Base-by-base conservation (phyloP, 2,329 filamentous ascomycete genomes). In the Zymoseptoria ardabiliae region DNA sequence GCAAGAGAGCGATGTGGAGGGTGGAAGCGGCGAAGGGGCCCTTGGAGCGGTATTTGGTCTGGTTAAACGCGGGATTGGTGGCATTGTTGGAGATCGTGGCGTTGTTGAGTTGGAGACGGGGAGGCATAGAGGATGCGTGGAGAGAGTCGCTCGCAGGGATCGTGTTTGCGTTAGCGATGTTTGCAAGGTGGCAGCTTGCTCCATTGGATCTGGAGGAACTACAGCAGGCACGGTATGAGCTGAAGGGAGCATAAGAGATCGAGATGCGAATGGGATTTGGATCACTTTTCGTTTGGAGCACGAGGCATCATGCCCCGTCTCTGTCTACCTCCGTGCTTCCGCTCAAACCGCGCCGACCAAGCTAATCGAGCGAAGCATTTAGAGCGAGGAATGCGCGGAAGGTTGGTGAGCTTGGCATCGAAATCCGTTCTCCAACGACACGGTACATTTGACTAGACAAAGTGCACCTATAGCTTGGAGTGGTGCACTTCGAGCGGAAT, bases 141-240 rank as follows among this genome's bases (percentile, higher is more conserved):
- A 70, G 65, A 69, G 59, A 77, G 68, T 74, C 67, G 76, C 63
- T 79, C 50, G 76, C 77, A 2, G 73, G 68, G 0, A 71, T 85
- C 1, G 81, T 91, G 1, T 85, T 89, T 67, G 78, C 65, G 0
- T 77, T 88, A 20, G 79, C 85, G 5, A 66, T 90, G 58, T 72
- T 82, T 53, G 83, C 84, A 28, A 85, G 90, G 73, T 74, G 82
- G 55, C 78, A 88, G 68, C 85, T 91, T 81, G 80, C 81, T 3
- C 80, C 84, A 53, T 82, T 91, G 8, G 86, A 91, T 74, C 82
- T 89, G 4, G 85, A 77, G 62, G 87, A 88, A 68, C 73, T 92
- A 66, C 76, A 80, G 54, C 76, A 74, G 57, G 75, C 90, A 68
- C 83, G 77, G 71, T 89, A 90, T 74, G 78, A 80, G 57, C 87